phyloP scores from a whole-genome alignment of 2,329 filamentous ascomycete species.

The Paraphoma chrysanthemicola region DNA sequence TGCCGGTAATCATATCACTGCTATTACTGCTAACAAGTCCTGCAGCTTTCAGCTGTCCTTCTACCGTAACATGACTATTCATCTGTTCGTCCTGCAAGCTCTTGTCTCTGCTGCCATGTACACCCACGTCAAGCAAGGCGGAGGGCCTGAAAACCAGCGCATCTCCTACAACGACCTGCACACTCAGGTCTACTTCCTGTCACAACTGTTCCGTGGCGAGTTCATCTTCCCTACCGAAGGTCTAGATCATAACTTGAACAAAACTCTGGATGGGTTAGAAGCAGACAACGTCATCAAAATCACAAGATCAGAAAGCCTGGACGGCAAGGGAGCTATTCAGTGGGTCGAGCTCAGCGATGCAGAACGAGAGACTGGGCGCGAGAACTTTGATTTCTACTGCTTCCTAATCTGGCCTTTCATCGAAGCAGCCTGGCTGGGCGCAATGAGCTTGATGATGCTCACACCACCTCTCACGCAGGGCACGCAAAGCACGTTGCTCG shows the following conservation, averaged over 20 bases:
- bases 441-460: conserved; percentile 85
- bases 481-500: conserved; percentile 73
- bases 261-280: conserved; percentile 79
- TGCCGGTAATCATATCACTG: not conserved
- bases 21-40: conserved; percentile 5
- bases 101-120: conserved; percentile 92
- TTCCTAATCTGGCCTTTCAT: conserved; percentile 99
- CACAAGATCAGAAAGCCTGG: conserved; percentile 51
- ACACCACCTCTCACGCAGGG: conserved; percentile 67
- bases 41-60: conserved; percentile 88
- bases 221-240: conserved; percentile 96
- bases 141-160: conserved; percentile 80
- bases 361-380: conserved; percentile 79
- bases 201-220: conserved; percentile 88
- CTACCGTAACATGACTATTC: conserved; percentile 99
- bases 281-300: conserved; percentile 78
- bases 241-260: conserved; percentile 78
- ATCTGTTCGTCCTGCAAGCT: conserved; percentile 93
- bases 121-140: conserved; percentile 86
- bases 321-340: conserved; percentile 59
- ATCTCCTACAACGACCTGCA: conserved; percentile 77
- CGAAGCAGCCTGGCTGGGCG: conserved; percentile 90
- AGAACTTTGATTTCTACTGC: conserved; percentile 99
- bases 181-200: conserved; percentile 86
- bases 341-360: conserved; percentile 76